Evolutionary conservation across 768 basidiomycete genomes (phyloP).

Genomic region (Leccinellum luteum): DNA sequence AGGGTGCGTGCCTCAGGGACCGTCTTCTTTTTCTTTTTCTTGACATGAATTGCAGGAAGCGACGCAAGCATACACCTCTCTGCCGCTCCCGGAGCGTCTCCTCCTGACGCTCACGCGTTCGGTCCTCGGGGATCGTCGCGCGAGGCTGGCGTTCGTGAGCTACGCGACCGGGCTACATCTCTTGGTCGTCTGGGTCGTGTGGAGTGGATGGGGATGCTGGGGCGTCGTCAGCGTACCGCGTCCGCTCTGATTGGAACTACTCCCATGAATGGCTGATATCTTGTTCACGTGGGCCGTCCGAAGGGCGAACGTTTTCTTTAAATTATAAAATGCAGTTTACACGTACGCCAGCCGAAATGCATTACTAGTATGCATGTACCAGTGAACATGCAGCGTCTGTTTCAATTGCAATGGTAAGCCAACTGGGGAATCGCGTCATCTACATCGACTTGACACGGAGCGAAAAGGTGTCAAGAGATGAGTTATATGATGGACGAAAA

Average conservation of each 20-base stretch:
- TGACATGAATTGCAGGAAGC: conserved; percentile 66
- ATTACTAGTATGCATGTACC: background rate
- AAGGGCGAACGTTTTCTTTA: background rate
- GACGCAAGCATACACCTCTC: conserved; percentile 84
- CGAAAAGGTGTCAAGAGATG: background rate
- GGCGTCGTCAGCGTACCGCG: conserved; percentile 24
- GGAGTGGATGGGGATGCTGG: conserved; percentile 60
- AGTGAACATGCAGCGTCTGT: background rate
- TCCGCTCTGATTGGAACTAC: conserved; percentile 10
- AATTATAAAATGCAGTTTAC: background rate
- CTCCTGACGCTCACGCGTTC: conserved; percentile 82
- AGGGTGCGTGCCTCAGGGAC: conserved; percentile 54
- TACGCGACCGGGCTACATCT: conserved; percentile 82
- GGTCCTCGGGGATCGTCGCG: conserved; percentile 85
- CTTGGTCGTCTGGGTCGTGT: conserved; percentile 72
- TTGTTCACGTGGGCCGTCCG: background rate
- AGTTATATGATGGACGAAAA: background rate
- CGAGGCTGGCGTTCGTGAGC: conserved; percentile 84
- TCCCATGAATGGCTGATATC: too few relatives aligned
- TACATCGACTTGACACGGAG: background rate
- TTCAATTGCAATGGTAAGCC: background rate
- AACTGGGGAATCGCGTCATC: background rate
- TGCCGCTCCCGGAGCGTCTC: conserved; percentile 89
- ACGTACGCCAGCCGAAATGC: background rate
- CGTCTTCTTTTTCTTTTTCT: background rate